Evolutionary conservation across 805 yeast species (phyloP).

Genomic region (Wickerhamomyces queroliae): DNA sequence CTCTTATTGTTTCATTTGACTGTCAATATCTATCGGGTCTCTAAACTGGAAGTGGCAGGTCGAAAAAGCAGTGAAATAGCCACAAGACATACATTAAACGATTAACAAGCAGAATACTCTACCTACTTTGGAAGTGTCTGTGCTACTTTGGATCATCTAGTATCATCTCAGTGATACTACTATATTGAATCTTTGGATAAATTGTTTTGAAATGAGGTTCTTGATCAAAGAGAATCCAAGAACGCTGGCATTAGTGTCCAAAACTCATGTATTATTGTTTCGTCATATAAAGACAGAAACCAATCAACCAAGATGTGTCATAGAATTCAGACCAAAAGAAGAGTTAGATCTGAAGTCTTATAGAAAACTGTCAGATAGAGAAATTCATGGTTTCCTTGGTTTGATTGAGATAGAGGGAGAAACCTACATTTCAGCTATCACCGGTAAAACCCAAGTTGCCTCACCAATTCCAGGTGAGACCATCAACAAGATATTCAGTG

Average conservation of each 20-base stretch:
- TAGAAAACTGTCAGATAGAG: constrained; percentile 36
- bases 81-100: background rate
- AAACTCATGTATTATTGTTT: constrained; percentile 39
- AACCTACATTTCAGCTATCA: constrained; percentile 72
- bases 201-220: constrained; percentile 34
- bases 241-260: constrained; percentile 36
- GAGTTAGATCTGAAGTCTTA: constrained; percentile 32
- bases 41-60: too few species aligned
- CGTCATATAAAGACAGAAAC: constrained; percentile 30
- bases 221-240: constrained; percentile 30
- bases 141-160: too few species aligned
- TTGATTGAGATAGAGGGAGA: constrained; percentile 64
- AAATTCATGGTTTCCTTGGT: constrained; percentile 71
- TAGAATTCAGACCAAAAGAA: constrained; percentile 39
- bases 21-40: too few species aligned
- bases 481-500: constrained; percentile 74
- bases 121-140: too few species aligned
- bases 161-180: too few species aligned
- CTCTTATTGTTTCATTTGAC: too few species aligned
- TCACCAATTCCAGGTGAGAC: constrained; percentile 75
- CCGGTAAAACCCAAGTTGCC: constrained; percentile 75
- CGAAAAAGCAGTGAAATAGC: too few species aligned
- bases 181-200: background rate
- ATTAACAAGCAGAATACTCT: too few species aligned
- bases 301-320: constrained; percentile 34